These are phyloP conservation scores for Zygosaccharomyces pseudobailii DNA, from an alignment of 1,139 yeast genomes.

Conservation along the genomic window DNA sequence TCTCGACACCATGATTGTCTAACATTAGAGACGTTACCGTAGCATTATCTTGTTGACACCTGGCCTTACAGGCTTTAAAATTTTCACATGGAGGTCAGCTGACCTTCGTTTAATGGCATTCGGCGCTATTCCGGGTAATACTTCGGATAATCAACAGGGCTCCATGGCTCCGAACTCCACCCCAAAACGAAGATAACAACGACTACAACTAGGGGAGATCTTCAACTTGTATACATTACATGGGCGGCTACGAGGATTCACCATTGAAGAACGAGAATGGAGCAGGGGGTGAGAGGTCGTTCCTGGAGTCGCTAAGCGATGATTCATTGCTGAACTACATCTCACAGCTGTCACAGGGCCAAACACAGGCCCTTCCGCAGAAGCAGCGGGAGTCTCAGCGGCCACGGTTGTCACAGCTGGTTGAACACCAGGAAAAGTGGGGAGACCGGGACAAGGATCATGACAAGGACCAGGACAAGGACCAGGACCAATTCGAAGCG, in stretches of 20 bases:
- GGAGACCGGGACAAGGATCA: not conserved
- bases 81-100: not conserved
- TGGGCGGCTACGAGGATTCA: constrained; percentile 4
- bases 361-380: constrained; percentile 13
- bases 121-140: not conserved
- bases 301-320: constrained; percentile 9
- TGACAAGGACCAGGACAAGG: not conserved
- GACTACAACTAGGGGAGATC: no score
- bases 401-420: constrained; percentile 11
- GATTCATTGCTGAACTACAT: constrained; percentile 15
- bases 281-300: constrained; percentile 2
- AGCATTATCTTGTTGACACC: no score
- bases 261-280: constrained; percentile 1
- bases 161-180: no score
- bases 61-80: no score
- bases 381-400: constrained; percentile 8
- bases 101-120: not conserved
- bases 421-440: not conserved
- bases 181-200: no score
- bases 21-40: not conserved
- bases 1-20: not conserved
- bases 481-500: no score
- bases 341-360: constrained; percentile 12
- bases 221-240: not conserved
- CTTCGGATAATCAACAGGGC: no score